phyloP scores from a whole-genome alignment of 495 filamentous ascomycete species.

The Neurospora sublineolata region DNA sequence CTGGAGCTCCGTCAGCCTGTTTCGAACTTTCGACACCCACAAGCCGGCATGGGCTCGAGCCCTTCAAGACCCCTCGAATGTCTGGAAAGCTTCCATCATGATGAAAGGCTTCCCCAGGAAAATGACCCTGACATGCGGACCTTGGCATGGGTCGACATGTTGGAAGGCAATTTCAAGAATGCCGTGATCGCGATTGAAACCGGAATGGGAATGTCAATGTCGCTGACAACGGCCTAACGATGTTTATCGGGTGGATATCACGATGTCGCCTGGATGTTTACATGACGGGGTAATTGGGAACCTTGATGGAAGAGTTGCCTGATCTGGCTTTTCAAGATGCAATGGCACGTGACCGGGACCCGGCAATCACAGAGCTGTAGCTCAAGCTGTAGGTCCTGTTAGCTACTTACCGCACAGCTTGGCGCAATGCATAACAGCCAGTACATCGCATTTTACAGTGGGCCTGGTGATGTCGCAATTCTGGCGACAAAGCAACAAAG shows the following conservation, averaged over 20 bases:
- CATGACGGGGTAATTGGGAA: neutral
- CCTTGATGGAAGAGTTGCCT: neutral
- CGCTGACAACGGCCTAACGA: neutral
- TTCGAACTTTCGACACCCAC: neutral
- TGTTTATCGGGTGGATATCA: neutral
- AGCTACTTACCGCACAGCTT: neutral
- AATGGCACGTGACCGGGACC: neutral
- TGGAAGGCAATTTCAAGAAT: neutral
- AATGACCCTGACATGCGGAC: neutral
- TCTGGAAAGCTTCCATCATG: neutral
- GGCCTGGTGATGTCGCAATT: conserved; percentile 24
- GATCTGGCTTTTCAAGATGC: neutral
- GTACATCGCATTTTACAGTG: neutral
- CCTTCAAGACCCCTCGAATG: neutral
- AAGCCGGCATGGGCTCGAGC: neutral
- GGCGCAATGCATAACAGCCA: neutral
- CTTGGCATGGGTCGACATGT: neutral
- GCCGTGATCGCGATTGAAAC: neutral
- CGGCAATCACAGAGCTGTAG: neutral
- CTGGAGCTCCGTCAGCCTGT: neutral
- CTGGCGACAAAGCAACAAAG: conserved; percentile 22
- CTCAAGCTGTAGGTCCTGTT: neutral
- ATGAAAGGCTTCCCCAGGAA: neutral
- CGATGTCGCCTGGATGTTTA: neutral
- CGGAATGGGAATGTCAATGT: neutral